These are phyloP conservation scores for Podospora pseudopauciseta DNA, from an alignment of 495 filamentous ascomycete species.

Conservation along the genomic window DNA sequence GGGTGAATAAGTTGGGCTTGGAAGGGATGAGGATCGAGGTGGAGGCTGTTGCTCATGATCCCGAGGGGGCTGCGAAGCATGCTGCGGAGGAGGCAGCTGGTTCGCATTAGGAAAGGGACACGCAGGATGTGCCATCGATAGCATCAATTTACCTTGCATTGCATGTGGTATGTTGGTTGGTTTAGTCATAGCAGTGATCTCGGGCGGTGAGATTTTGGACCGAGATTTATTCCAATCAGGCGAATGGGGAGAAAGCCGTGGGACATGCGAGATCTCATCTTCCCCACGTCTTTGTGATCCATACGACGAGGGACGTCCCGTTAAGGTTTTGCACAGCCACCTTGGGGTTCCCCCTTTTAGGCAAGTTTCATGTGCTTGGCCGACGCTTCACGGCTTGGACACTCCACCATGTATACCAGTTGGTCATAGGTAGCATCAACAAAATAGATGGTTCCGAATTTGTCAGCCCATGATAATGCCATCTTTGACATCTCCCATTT, in stretches of 20 bases:
- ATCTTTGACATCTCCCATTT: neutral
- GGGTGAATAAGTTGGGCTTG: slow-evolving; percentile 16
- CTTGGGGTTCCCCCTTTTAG: neutral
- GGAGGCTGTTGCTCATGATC: slow-evolving; percentile 14
- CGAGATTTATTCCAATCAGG: neutral
- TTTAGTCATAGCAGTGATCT: neutral
- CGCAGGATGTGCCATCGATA: neutral
- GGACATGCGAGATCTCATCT: neutral
- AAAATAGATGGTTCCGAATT: neutral
- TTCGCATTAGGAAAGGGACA: neutral
- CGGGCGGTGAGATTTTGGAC: neutral
- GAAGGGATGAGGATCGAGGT: slow-evolving; percentile 23
- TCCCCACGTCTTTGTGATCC: neutral
- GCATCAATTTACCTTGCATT: neutral
- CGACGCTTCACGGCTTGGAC: neutral
- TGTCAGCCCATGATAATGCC: neutral
- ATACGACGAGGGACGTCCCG: neutral
- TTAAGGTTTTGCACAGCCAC: neutral
- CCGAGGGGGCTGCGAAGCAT: neutral
- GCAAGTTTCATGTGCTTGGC: neutral
- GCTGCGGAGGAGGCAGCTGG: neutral
- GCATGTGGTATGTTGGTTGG: neutral
- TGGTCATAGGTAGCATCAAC: neutral
- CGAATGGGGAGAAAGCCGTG: too few species aligned
- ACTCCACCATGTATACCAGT: neutral